Evolutionary conservation across 163 green algal species (phyloP).

Genomic region (Prototheca cutis): DNA sequence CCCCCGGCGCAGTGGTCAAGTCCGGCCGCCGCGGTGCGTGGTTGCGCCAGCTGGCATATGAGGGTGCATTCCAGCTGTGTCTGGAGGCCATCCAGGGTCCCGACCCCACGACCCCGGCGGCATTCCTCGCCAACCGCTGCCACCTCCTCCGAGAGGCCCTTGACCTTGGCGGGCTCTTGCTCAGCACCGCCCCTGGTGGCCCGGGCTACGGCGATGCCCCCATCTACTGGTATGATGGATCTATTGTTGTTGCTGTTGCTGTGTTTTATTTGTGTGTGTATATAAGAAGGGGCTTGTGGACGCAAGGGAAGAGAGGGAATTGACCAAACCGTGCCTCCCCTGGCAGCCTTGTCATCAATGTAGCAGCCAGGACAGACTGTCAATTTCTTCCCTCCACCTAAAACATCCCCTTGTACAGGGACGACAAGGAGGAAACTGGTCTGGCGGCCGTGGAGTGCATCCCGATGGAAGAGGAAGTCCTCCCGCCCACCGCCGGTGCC

Average conservation of each 20-base stretch:
- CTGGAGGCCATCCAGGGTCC: constrained; percentile 21
- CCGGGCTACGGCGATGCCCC: constrained; percentile 4
- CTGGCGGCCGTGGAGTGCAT: neutral
- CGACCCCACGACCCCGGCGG: constrained; percentile 11
- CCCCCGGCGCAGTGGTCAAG: constrained; percentile 36
- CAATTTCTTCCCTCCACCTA: constrained; percentile 2
- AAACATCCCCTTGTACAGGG: no score
- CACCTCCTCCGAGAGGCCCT: constrained; percentile 39
- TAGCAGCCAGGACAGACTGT: no score
- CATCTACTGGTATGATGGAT: constrained; percentile 13
- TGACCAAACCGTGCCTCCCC: no score
- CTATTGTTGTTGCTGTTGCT: no score
- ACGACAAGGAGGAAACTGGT: constrained; percentile 3
- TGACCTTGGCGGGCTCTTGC: constrained; percentile 29
- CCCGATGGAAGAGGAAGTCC: neutral
- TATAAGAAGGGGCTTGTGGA: no score
- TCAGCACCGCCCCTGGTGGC: constrained; percentile 12
- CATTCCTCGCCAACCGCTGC: constrained; percentile 51
- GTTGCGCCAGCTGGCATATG: constrained; percentile 64
- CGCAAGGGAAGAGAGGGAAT: no score
- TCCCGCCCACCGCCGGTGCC: neutral
- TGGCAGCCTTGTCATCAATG: no score
- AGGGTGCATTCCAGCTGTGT: constrained; percentile 44
- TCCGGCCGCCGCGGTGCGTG: constrained; percentile 55
- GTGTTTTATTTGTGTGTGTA: no score